Base-by-base conservation (phyloP, 345 rosid species). In the Pseudoturritis turrita region DNA sequence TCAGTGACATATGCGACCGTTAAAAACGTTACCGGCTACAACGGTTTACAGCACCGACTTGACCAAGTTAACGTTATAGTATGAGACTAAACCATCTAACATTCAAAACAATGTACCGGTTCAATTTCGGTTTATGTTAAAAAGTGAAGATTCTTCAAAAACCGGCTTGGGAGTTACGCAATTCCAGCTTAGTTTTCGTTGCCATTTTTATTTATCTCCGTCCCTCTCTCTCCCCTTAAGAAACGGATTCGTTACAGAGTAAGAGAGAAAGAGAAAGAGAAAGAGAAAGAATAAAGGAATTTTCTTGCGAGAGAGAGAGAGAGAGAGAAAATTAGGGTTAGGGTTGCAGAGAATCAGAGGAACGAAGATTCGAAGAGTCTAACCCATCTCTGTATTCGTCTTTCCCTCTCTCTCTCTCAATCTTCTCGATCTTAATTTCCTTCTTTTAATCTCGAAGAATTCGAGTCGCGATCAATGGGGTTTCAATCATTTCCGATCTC, bases 341-440 rank as follows among this genome's bases (percentile, higher is more conserved):
- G 77, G 79, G 61, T 31, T 67, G 59, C 70, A 71, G 75, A 78
- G 78, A 68, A 65, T 2, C 57, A 62, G 62, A 44, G 52, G 23
- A 25, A 65, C 36, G 22, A 62, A 31, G 73, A 62, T 69, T 54
- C 65, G 5, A 43, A 44, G 44, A 28, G 59, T 53, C 53, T 51
- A 53, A 56, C 21, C 45, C n/a, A 44, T 8, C 67, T 44, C 65
- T 64, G 57, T 54, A 68, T 65, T 56, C 56, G 12, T 70, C 77
- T 76, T n/a, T n/a, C n/a, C n/a, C 52, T 58, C 68, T 40, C 65
- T 70, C 9, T 50, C 67, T 58, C 40, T 44, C n/a, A 22, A 55
- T 46, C 54, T 55, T 22, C 43, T 53, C 19, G 10, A 26, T 60
- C 28, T 49, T 49, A 21, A 4, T 11, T 7, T 29, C 9, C 25